Conservation (phyloP, 257 asterid genomes). For the Catharanthus roseus region DNA sequence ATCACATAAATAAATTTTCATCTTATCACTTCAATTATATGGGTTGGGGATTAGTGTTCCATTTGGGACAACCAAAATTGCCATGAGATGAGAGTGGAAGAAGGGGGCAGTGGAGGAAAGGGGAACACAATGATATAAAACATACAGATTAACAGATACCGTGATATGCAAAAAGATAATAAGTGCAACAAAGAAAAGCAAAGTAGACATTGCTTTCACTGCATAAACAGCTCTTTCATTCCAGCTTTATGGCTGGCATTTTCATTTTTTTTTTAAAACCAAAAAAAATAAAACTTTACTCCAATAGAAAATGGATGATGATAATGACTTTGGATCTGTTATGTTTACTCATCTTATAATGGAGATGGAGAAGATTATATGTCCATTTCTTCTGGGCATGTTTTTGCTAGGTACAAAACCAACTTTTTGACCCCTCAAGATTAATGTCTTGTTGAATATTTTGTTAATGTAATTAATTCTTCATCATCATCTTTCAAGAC, state of each 20-base stretch:
- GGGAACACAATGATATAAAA: slow-evolving; percentile 15
- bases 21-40: no score
- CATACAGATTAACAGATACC: background rate
- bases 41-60: no score
- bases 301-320: slow-evolving; percentile 9
- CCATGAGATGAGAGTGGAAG: background rate
- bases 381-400: slow-evolving; percentile 25
- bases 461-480: background rate
- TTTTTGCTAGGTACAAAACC: slow-evolving; percentile 31
- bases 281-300: background rate
- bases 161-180: slow-evolving; percentile 9
- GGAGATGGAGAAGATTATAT: no score
- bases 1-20: no score
- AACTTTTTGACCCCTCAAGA: slow-evolving; percentile 32
- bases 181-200: slow-evolving; percentile 16
- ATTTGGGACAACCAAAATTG: no score
- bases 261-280: no score
- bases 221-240: slow-evolving; percentile 29
- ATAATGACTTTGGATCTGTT: slow-evolving; percentile 19
- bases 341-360: slow-evolving; percentile 8
- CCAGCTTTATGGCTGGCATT: slow-evolving; percentile 29
- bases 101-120: background rate
- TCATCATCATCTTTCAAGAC: background rate
- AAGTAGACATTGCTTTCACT: slow-evolving; percentile 31
- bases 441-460: background rate